Evolutionary conservation across 2,329 filamentous ascomycete genomes (phyloP).

Genomic region (Colletotrichum sp.): DNA sequence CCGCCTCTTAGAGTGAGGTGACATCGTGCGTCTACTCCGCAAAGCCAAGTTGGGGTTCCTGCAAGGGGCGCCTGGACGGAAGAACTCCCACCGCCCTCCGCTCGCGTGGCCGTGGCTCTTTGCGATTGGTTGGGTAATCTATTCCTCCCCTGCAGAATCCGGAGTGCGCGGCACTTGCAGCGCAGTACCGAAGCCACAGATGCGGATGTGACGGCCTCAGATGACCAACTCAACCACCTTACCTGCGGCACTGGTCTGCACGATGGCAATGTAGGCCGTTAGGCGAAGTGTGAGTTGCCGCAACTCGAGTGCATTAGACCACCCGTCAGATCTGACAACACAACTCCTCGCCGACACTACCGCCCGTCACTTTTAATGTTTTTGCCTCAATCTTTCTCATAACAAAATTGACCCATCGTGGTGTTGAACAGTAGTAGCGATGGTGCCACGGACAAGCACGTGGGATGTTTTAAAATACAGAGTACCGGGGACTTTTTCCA

Average conservation of each 20-base stretch:
- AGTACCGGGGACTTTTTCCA: not conserved
- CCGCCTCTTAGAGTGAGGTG: not conserved
- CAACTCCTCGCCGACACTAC: not conserved
- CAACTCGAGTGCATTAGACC: no score
- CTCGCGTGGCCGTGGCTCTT: not conserved
- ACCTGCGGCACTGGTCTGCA: not conserved
- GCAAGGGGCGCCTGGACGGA: not conserved
- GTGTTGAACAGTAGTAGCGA: rapidly evolving
- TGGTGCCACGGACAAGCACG: not conserved
- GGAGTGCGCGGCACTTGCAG: constrained; percentile 1
- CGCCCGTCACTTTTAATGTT: not conserved
- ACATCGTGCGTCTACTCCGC: constrained; percentile 1
- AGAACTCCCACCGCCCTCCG: not conserved
- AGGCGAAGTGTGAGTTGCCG: not conserved
- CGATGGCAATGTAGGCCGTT: not conserved
- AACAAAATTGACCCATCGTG: not conserved
- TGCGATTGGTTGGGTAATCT: not conserved
- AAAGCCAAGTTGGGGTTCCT: not conserved
- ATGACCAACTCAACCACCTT: not conserved
- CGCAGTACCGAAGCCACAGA: not conserved
- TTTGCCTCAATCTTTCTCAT: not conserved
- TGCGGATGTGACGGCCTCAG: not conserved
- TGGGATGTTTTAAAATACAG: not conserved
- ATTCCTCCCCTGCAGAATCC: not conserved
- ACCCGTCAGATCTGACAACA: not conserved